Conservation (phyloP, 2,329 filamentous ascomycete genomes). For the Fusarium torreyae region DNA sequence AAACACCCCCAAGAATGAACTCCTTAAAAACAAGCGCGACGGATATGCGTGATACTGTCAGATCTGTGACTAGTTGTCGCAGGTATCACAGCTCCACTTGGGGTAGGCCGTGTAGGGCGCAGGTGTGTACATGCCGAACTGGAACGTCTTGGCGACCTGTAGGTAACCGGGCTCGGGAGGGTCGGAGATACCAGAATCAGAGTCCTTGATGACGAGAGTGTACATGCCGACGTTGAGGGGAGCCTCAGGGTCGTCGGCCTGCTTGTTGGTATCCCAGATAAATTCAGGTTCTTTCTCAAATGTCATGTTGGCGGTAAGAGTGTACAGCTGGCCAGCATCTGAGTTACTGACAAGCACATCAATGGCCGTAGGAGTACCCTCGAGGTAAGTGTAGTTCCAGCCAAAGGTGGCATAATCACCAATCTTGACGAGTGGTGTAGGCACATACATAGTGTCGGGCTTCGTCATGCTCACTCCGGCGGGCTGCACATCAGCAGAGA, state of each 20-base stretch:
- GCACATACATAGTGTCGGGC: slow-evolving; percentile 62
- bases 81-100: slow-evolving; percentile 71
- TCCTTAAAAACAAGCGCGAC: slow-evolving; percentile 27
- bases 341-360: slow-evolving; percentile 73
- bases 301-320: slow-evolving; percentile 75
- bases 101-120: slow-evolving; percentile 66
- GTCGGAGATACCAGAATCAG: slow-evolving; percentile 66
- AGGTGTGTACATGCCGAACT: slow-evolving; percentile 71
- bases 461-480: slow-evolving; percentile 69
- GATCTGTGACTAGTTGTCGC: slow-evolving; percentile 66
- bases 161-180: slow-evolving; percentile 70
- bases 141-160: slow-evolving; percentile 63
- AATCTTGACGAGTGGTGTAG: slow-evolving; percentile 71
- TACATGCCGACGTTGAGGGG: slow-evolving; percentile 70
- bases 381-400: slow-evolving; percentile 77
- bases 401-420: slow-evolving; percentile 71
- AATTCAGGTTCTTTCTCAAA: slow-evolving; percentile 66
- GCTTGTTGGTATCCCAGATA: slow-evolving; percentile 71
- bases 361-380: slow-evolving; percentile 71
- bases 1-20: slow-evolving; percentile 31
- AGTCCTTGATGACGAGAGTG: slow-evolving; percentile 74
- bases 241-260: slow-evolving; percentile 61
- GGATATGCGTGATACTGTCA: slow-evolving; percentile 64
- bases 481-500: slow-evolving; percentile 62
- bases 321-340: slow-evolving; percentile 68